These are phyloP conservation scores for Aspergillus ellipticus DNA, from an alignment of 495 filamentous ascomycete species.

Conservation along the genomic window DNA sequence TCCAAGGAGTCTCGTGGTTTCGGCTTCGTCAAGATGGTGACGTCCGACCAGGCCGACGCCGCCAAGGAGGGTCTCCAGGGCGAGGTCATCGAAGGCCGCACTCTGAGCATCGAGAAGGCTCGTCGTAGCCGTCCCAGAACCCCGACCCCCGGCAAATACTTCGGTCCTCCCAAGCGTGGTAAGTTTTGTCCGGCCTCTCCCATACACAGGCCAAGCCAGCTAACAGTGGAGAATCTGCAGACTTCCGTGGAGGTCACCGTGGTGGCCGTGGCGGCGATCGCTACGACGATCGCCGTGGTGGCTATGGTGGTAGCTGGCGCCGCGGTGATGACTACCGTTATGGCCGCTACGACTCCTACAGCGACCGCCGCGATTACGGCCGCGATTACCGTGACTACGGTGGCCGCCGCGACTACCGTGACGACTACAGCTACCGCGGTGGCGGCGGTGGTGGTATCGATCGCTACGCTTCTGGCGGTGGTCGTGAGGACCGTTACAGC, in stretches of 20 bases:
- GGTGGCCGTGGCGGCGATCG: constrained; percentile 36
- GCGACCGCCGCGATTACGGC: constrained; percentile 55
- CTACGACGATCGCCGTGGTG: constrained; percentile 57
- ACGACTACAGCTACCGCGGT: constrained; percentile 49
- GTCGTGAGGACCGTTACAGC: constrained; percentile 67
- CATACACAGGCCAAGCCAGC: constrained; percentile 8
- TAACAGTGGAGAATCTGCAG: constrained; percentile 30
- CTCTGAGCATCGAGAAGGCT: constrained; percentile 98
- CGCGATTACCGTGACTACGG: constrained; percentile 58
- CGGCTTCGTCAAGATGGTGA: constrained; percentile 98
- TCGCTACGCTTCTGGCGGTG: constrained; percentile 55
- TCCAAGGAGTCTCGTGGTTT: constrained; percentile 98
- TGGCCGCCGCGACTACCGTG: constrained; percentile 47
- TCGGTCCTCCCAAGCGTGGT: constrained; percentile 97
- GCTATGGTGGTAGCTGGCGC: constrained; percentile 48
- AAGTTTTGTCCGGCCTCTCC: constrained; percentile 29
- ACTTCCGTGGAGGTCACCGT: constrained; percentile 50
- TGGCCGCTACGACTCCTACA: constrained; percentile 55
- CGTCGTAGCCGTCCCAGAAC: constrained; percentile 90
- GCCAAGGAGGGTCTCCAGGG: constrained; percentile 95
- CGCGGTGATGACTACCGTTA: constrained; percentile 42
- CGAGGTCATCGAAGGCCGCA: constrained; percentile 92
- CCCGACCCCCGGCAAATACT: constrained; percentile 98
- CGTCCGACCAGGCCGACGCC: constrained; percentile 87
- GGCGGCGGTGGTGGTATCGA: constrained; percentile 51